Evolutionary conservation across 148 eudicot genomes (phyloP), one percentile per base, ranked within the genome.

Genomic region (Rhododendron kiyosumense): DNA sequence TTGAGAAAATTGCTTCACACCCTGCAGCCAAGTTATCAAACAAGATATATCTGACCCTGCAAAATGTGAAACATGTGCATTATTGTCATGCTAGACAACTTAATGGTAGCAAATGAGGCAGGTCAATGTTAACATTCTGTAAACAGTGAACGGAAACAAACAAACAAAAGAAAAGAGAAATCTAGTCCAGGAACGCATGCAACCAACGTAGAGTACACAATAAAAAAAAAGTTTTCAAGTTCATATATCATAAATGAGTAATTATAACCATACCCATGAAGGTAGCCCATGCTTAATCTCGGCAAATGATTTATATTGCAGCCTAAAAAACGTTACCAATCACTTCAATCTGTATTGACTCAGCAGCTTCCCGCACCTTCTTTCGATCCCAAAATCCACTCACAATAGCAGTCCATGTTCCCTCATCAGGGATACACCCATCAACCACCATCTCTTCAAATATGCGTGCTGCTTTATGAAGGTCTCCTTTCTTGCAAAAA

Each of bases 371-470:
- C 78, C 74, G 85, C 52, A 85, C 91, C 89, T 89, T 92, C 85
- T 59, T 86, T 76, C 89, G 85, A 83, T 93, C 93, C 93, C 90
- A 92, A 88, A 93, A 92, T 79, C 91, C 92, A 88, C 78, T 80
- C 65, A 97, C 78, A 59, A 94, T 46, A 28, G 81, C 86, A 65
- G 54, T 87, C 99, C 99, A 97, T 73, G 88, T 89, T 83, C 75
- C 94, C 90, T 90, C 85, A 73, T 88, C 90, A 45, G 99, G 99
- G 87, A 91, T 78, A 89, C 98, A 97, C 34, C 99, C 98, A 90
- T 95, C 95, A 85, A 90, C 41, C 78, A 94, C 90, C 98, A 97
- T 95, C 90, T 97, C 98, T 59, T 93, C 90, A 75, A 94, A 52
- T 85, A 94, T 73, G n/a, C 88, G 90, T 81, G 88, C 91, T 85